Base-by-base conservation (phyloP, 1,139 yeast genomes). In the Geotrichum reessii region DNA sequence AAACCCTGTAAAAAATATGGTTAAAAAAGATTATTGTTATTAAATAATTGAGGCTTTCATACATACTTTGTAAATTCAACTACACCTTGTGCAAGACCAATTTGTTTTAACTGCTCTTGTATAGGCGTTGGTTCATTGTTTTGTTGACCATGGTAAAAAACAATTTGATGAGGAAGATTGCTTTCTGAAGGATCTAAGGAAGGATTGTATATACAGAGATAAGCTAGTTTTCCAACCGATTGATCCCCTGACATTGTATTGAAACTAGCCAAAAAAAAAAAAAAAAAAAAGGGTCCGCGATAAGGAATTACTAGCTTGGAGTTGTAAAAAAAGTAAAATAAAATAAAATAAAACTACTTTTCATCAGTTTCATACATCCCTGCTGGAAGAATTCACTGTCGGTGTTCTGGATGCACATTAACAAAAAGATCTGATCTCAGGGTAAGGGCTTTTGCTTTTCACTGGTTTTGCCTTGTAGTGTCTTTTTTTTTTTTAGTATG, bases 51-150 rank as follows among this genome's bases (percentile, higher is more conserved):
- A 47, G 8, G 2, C 22, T 3, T 9, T 9, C 25, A 8, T 9
- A 25, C 60, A 49, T 55, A 59, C 61, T 55, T 57, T 49, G 68
- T 62, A 53, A 70, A 64, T 59, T 67, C 72, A 7, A 66, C 66
- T 21, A 70, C 66, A 0, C 73, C 73, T 52, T 70, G 73, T 3
- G 71, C 69, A 19, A 70, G 62, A 1, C 73, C 73, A 19, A 70
- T 66, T 40, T 68, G 66, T 28, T 70, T 57, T 17, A 69, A 63
- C 52, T 66, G 64, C 25, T 61, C 60, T 40, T 67, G 64, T 22
- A 61, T 51, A 1, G 64, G 63, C 19, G 64, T 59, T 4, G 63
- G 61, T 19, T 62, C 53, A 0, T 55, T 57, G 2, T 63, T 62
- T 9, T 57, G 58, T 14, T 57, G 46, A 11, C 63, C 64, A 58